Evolutionary conservation across 305 asterid species (phyloP), one percentile per base, ranked within the genome.

Genomic region (Petunia hybrid): DNA sequence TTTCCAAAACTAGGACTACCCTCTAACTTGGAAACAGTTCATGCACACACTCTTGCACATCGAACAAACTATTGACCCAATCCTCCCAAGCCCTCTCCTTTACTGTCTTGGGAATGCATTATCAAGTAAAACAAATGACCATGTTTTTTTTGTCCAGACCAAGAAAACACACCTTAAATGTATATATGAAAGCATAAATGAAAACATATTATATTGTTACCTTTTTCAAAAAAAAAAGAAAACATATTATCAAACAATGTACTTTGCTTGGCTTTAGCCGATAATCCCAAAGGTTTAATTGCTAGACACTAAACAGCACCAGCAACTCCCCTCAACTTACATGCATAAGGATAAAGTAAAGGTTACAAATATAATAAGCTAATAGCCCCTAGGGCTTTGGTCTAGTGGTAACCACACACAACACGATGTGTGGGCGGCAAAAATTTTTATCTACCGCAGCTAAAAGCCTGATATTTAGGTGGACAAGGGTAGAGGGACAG

Each of bases 11-110:
- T 68, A 43, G 76, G 76, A 68, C 76, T 43, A 8, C 39, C 40
- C 76, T 43, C 56, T 22, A 42, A 68, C 42, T 41, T 68, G 76
- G n/a, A 68, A 68, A 68, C 76, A 68, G 76, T 8, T 68, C 76
- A 45, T 45, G 76, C 39, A 51, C 10, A 41, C 22, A 3, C 45
- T 22, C 59, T 70, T 22, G 77, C 42, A 9, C 59, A 22, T 70
- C 9, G 59, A 70, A 70, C 42, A 45, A 70, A 45, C 9, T 38
- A 43, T 53, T 69, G 22, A 69, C 9, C 8, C 57, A 70, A 57
- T 45, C 77, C 77, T 70, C 77, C 39, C 61, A 35, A 53, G 61
- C 43, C 61, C 77, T 46, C 43, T 31, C 77, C 46, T 45, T 71
- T 60, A 71, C 77, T 5, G 40, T 53, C 60, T 31, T n/a, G 77